phyloP scores from a whole-genome alignment of 352 stramenopile genomes.

The Phytophthora sansomeana region DNA sequence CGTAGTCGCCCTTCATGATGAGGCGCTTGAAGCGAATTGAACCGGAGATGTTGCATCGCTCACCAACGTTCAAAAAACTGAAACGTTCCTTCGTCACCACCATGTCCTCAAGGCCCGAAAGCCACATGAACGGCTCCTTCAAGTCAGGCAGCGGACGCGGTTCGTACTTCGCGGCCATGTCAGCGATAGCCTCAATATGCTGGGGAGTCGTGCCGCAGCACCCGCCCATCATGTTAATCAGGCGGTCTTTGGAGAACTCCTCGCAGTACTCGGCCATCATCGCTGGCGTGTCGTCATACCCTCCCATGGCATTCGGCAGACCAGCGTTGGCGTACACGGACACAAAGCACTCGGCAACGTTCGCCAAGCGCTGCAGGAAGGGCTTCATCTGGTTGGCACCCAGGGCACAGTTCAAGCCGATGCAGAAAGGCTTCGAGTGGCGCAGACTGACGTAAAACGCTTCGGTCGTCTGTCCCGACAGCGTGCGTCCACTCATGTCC shows the following conservation, averaged over 20 bases:
- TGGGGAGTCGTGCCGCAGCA: constrained; percentile 96
- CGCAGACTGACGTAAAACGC: constrained; percentile 97
- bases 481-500: constrained; percentile 96
- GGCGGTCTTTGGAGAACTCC: constrained; percentile 94
- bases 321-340: constrained; percentile 98
- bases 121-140: constrained; percentile 94
- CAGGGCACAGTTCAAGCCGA: constrained; percentile 97
- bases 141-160: constrained; percentile 85
- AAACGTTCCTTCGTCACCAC: constrained; percentile 94
- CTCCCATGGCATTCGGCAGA: constrained; percentile 97
- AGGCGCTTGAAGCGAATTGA: constrained; percentile 97
- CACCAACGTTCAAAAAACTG: constrained; percentile 96
- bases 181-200: constrained; percentile 94
- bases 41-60: constrained; percentile 97
- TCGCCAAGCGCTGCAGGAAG: constrained; percentile 93
- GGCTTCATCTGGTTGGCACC: constrained; percentile 97
- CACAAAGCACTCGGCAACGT: constrained; percentile 96
- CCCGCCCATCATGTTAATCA: constrained; percentile 97
- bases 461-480: constrained; percentile 97
- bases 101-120: constrained; percentile 96
- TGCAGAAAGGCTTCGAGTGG: constrained; percentile 97
- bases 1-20: constrained; percentile 96
- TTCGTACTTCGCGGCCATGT: constrained; percentile 79
- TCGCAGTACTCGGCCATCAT: constrained; percentile 95
- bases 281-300: constrained; percentile 95